A percentile compares a stretch with the other conserved stretches of the same genome.
These are phyloP conservation scores for Emiliania huxleyi DNA, from an alignment of 78 protist species.

Conservation along the genomic window DNA sequence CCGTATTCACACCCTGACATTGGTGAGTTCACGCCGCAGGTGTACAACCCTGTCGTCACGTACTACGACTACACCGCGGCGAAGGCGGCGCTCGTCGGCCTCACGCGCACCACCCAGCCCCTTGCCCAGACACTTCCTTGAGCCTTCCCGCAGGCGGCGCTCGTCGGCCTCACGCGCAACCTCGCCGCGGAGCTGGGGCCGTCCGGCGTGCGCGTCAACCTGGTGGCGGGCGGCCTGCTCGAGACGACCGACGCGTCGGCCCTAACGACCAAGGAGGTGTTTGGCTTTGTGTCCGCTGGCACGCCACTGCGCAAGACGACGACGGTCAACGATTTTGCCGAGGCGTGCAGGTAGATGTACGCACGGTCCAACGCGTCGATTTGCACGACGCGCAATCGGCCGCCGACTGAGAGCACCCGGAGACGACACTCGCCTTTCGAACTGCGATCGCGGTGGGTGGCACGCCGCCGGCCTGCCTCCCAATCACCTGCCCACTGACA, in stretches of 20 bases:
- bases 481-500: too few species aligned
- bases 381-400: too few species aligned
- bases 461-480: too few species aligned
- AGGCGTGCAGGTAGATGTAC: too few species aligned
- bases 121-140: too few species aligned
- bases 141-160: background rate
- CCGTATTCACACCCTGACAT: background rate
- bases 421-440: too few species aligned
- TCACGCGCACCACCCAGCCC: background rate
- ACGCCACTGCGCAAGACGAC: slow-evolving; percentile 16
- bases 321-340: background rate
- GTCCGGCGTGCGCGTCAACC: background rate
- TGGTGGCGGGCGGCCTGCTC: background rate
- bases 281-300: background rate
- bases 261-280: background rate
- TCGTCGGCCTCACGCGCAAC: background rate
- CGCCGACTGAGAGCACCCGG: too few species aligned
- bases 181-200: background rate
- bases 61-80: background rate
- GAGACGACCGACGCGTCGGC: background rate
- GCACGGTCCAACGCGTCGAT: too few species aligned
- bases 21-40: background rate
- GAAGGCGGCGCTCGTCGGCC: background rate
- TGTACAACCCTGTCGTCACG: background rate
- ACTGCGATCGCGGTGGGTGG: too few species aligned